A percentile compares a stretch with the other conserved stretches of the same genome.
These are phyloP conservation scores for Monosporozyma aerobia DNA, from an alignment of 805 yeast genomes.

Conservation along the genomic window DNA sequence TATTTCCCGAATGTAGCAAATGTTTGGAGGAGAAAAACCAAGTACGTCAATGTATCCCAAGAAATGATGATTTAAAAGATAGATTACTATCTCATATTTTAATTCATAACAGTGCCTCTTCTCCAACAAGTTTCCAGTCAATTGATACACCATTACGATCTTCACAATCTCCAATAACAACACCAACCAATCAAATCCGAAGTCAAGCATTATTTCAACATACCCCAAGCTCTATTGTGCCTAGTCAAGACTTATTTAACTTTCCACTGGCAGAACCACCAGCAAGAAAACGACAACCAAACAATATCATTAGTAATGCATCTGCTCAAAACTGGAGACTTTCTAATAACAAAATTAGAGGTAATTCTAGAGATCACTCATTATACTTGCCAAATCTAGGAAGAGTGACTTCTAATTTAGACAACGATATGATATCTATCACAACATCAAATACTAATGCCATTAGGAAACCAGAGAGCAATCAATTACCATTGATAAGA, in stretches of 20 bases:
- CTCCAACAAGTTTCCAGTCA: slow-evolving; percentile 1
- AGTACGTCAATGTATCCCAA: slow-evolving; percentile 21
- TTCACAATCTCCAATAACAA: slow-evolving; percentile 1
- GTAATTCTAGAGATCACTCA: neutral
- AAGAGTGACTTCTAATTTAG: neutral
- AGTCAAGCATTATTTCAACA: neutral
- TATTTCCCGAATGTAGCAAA: slow-evolving; percentile 23
- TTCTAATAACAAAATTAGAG: neutral
- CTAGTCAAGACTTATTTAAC: neutral
- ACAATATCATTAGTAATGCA: neutral
- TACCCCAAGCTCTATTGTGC: neutral
- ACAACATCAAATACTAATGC: neutral
- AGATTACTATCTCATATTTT: slow-evolving; percentile 21
- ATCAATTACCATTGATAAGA: slow-evolving; percentile 16
- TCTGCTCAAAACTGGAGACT: neutral
- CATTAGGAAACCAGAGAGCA: slow-evolving; percentile 2
- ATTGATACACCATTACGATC: slow-evolving; percentile 1
- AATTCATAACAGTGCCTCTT: slow-evolving; percentile 5
- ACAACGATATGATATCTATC: neutral
- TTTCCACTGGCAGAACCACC: slow-evolving; percentile 4
- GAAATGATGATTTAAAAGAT: slow-evolving; percentile 20
- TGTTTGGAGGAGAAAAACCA: slow-evolving; percentile 11
- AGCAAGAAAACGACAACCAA: neutral
- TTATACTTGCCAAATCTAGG: neutral
- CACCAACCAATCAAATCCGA: slow-evolving; percentile 1